Evolutionary conservation across 805 yeast genomes (phyloP), one percentile per base, ranked within the genome.

Genomic region (Barnettozyma californica): DNA sequence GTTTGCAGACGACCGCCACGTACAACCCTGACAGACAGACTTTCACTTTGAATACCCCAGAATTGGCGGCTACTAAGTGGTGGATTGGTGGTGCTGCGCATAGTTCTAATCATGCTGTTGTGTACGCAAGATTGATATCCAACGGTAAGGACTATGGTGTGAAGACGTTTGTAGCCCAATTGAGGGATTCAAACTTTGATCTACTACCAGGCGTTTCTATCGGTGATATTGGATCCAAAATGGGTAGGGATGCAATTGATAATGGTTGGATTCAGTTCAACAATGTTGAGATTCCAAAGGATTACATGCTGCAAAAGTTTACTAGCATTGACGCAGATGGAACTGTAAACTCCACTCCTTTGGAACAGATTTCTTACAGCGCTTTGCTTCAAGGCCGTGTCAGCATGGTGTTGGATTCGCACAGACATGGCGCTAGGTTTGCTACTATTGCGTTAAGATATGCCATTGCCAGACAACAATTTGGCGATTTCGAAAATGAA

Each of bases 21-120:
- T 91, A 76, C 64, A 83, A 88, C 64, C 69, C 71, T 18, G 69
- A 68, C 16, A 76, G 75, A 26, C 87, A 88, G 58, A 81, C 81
- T 53, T 87, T 91, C 62, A 64, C 77, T 47, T 81, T 91, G 60
- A 78, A 87, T 63, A 91, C 97, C 11, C 97, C 97, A 1, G 85
- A 87, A 62, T 66, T 87, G 47, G 91, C 95, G 34, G 97, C 97
- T 40, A 90, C 97, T 23, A 91, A 91, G 66, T 91, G 97, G 97
- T 91, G 97, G 97, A 91, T 91, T 60, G 97, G 97, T 43, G 97
- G 97, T 59, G 97, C 97, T 38, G 97, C 97, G 10, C 95, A 88
- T 67, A 83, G 95, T 19, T 88, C 97, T 6, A 88, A 91, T 26
- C 97, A 91, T 69, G 74, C 88, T 21, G 80, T 83, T n/a, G 85